These are phyloP conservation scores for Syzygium grande DNA, from an alignment of 345 rosid genomes.

Conservation along the genomic window DNA sequence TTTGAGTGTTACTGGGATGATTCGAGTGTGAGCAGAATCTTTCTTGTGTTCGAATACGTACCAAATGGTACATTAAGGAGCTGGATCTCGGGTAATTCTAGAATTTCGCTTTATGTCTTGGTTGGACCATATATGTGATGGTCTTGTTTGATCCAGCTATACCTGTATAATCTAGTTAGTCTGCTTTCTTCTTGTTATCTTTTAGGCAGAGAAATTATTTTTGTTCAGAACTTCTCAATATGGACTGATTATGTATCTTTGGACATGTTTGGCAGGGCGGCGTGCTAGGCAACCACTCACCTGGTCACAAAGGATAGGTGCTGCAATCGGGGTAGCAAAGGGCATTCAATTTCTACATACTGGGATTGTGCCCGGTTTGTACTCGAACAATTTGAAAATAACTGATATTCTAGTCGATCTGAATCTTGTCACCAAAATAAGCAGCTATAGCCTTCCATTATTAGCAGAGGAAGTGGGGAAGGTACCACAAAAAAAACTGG, in stretches of 20 bases:
- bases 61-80: slow-evolving; percentile 78
- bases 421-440: slow-evolving; percentile 67
- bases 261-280: slow-evolving; percentile 29
- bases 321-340: slow-evolving; percentile 80
- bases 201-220: background rate
- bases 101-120: background rate
- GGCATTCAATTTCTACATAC: slow-evolving; percentile 92
- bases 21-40: slow-evolving; percentile 90
- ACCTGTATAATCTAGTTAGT: background rate
- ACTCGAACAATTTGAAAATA: slow-evolving; percentile 66
- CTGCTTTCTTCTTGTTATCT: background rate
- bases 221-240: background rate
- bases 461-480: slow-evolving; percentile 52
- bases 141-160: background rate
- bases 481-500: slow-evolving; percentile 24
- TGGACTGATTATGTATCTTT: background rate
- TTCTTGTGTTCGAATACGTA: slow-evolving; percentile 78
- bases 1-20: slow-evolving; percentile 92
- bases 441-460: slow-evolving; percentile 81
- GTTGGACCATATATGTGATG: background rate
- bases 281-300: slow-evolving; percentile 33
- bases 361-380: slow-evolving; percentile 79
- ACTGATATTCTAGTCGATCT: slow-evolving; percentile 83
- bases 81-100: slow-evolving; percentile 75
- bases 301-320: slow-evolving; percentile 79